A percentile compares a stretch with the other conserved stretches of the same genome.
These are phyloP conservation scores for Hygrophila difformis DNA, from an alignment of 257 asterid species.

Conservation along the genomic window DNA sequence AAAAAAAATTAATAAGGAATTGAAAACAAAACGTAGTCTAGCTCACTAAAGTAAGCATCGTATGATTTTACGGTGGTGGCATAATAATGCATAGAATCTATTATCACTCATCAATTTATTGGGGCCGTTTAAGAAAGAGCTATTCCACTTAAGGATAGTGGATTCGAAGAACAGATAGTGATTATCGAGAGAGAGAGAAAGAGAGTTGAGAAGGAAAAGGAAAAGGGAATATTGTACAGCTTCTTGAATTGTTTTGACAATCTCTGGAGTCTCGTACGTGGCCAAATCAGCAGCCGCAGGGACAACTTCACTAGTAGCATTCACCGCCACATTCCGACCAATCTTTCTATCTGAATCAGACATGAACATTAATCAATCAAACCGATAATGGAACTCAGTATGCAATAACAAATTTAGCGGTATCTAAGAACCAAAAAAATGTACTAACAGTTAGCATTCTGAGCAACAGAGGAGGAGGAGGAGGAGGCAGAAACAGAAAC, in stretches of 20 bases:
- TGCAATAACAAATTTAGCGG: not conserved
- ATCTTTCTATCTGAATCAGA: constrained; percentile 48
- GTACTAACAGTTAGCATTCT: constrained; percentile 40
- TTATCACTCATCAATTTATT: too few relatives aligned
- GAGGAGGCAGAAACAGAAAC: constrained; percentile 12
- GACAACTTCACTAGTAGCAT: constrained; percentile 67
- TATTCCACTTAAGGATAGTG: too few relatives aligned
- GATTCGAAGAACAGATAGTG: too few relatives aligned
- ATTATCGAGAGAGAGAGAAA: not conserved
- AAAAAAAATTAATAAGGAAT: too few relatives aligned
- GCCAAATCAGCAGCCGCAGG: constrained; percentile 54
- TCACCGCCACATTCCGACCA: constrained; percentile 47
- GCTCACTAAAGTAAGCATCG: too few relatives aligned
- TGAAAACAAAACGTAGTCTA: too few relatives aligned
- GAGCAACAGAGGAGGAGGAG: constrained; percentile 27
- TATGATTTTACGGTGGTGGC: too few relatives aligned
- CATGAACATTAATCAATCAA: not conserved
- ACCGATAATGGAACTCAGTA: not conserved
- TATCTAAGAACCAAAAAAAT: not conserved
- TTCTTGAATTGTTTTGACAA: constrained; percentile 47
- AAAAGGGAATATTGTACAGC: constrained; percentile 25
- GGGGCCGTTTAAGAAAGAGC: too few relatives aligned
- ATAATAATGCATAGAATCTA: too few relatives aligned
- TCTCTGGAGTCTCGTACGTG: constrained; percentile 50
- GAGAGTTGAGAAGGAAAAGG: too few relatives aligned